Percentiles rank a stretch among this genome's conserved stretches.
Conservation (phyloP, 2,329 filamentous ascomycete genomes). For the Beauveria caledonica region DNA sequence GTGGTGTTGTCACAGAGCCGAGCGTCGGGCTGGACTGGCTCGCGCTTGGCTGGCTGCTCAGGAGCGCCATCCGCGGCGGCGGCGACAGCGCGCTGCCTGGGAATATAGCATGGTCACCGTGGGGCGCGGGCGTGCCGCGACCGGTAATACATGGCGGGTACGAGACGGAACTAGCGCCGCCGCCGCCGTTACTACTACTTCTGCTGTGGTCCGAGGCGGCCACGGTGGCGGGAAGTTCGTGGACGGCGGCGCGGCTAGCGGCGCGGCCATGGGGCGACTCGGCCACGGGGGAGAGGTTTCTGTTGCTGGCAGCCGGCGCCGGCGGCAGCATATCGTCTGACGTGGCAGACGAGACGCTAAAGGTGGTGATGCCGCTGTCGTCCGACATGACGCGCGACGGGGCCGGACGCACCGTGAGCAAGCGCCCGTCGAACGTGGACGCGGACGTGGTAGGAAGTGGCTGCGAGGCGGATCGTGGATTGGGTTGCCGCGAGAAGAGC, state of each 20-base stretch:
- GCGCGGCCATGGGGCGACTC: constrained; percentile 35
- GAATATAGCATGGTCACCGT: background rate
- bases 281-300: constrained; percentile 38
- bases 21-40: constrained; percentile 37
- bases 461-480: constrained; percentile 8
- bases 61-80: constrained; percentile 24
- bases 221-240: background rate
- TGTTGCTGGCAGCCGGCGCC: constrained; percentile 15
- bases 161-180: constrained; percentile 6
- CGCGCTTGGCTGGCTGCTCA: constrained; percentile 23
- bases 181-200: background rate
- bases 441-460: background rate
- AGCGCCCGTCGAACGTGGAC: background rate
- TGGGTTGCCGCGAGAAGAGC: constrained; percentile 9
- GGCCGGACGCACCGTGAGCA: background rate
- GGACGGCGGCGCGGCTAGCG: background rate
- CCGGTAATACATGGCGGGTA: constrained; percentile 26
- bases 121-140: constrained; percentile 9
- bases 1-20: too few relatives aligned
- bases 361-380: constrained; percentile 26
- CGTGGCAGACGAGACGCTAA: constrained; percentile 22
- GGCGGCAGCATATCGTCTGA: constrained; percentile 11
- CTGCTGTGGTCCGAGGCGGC: background rate
- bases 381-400: constrained; percentile 20
- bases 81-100: constrained; percentile 23